phyloP scores from a whole-genome alignment of 495 filamentous ascomycete species.

The Hypoxylon crocopeplum region DNA sequence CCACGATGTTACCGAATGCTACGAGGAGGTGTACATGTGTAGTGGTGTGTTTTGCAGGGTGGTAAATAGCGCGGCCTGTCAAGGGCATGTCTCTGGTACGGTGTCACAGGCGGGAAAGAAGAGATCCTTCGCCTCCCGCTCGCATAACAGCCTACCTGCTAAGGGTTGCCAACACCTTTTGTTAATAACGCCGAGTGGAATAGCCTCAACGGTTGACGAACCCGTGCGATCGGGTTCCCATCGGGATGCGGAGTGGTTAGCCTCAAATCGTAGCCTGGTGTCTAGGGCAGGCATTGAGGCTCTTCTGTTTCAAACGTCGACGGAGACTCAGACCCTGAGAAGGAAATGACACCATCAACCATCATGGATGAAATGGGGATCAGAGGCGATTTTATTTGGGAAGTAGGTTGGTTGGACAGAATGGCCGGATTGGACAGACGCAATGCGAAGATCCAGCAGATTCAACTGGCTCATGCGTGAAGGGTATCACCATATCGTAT shows the following conservation, averaged over 20 bases:
- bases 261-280: conserved; percentile 19
- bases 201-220: conserved; percentile 7
- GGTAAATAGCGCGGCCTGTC: conserved; percentile 24
- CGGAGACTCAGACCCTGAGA: conserved; percentile 6
- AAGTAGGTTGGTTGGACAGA: conserved; percentile 19
- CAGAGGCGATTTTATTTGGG: conserved; percentile 23
- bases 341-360: conserved; percentile 24
- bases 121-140: conserved; percentile 33
- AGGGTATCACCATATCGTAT: conserved; percentile 39
- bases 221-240: conserved; percentile 6
- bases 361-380: conserved; percentile 19
- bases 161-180: conserved; percentile 11
- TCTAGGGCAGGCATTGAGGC: conserved; percentile 21
- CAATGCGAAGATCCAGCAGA: conserved; percentile 30
- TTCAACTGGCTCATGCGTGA: conserved; percentile 36
- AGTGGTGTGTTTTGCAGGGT: conserved; percentile 25
- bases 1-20: conserved; percentile 29
- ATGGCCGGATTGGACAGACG: conserved; percentile 25
- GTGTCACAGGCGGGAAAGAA: conserved; percentile 18
- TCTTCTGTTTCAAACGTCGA: conserved; percentile 18
- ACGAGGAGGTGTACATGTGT: conserved; percentile 22
- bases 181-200: conserved; percentile 9
- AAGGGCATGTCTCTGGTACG: conserved; percentile 5
- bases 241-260: conserved; percentile 2
- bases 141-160: conserved; percentile 26